phyloP scores from a whole-genome alignment of 2,329 filamentous ascomycete genomes.

The Lachnellula subtilissima region DNA sequence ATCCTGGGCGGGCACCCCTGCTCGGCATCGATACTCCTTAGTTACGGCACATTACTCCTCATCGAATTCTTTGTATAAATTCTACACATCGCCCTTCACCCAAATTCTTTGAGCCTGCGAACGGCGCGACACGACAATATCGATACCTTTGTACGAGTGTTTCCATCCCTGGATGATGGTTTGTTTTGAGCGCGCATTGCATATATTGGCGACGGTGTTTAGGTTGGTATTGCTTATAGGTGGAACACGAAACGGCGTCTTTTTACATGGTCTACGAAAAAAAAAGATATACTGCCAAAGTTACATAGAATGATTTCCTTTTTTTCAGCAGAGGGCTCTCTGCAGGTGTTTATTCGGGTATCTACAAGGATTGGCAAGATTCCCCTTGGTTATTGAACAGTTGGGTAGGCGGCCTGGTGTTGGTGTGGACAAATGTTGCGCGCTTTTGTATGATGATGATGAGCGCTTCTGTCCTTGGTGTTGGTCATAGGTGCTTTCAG shows the following conservation, averaged over 20 bases:
- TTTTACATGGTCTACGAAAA: slow-evolving; percentile 30
- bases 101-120: slow-evolving; percentile 30
- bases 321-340: slow-evolving; percentile 24
- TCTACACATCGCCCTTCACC: slow-evolving; percentile 18
- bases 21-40: slow-evolving; percentile 29
- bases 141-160: slow-evolving; percentile 29
- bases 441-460: slow-evolving; percentile 27
- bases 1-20: slow-evolving; percentile 28
- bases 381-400: slow-evolving; percentile 21
- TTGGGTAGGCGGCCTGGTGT: slow-evolving; percentile 20
- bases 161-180: slow-evolving; percentile 22
- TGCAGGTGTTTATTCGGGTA: slow-evolving; percentile 27
- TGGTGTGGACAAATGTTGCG: slow-evolving; percentile 26
- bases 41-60: slow-evolving; percentile 27
- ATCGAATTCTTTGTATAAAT: slow-evolving; percentile 34
- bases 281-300: slow-evolving; percentile 28
- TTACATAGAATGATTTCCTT: slow-evolving; percentile 34
- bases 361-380: slow-evolving; percentile 28
- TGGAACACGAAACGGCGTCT: slow-evolving; percentile 32
- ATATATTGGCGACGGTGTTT: slow-evolving; percentile 32
- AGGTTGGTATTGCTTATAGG: slow-evolving; percentile 30
- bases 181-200: slow-evolving; percentile 33
- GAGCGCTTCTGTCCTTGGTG: slow-evolving; percentile 20
- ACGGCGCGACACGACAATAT: slow-evolving; percentile 29
- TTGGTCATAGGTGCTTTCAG: slow-evolving; percentile 23